These are phyloP conservation scores for Tricholoma bakamatsutake DNA, from an alignment of 768 basidiomycete genomes.

Conservation along the genomic window DNA sequence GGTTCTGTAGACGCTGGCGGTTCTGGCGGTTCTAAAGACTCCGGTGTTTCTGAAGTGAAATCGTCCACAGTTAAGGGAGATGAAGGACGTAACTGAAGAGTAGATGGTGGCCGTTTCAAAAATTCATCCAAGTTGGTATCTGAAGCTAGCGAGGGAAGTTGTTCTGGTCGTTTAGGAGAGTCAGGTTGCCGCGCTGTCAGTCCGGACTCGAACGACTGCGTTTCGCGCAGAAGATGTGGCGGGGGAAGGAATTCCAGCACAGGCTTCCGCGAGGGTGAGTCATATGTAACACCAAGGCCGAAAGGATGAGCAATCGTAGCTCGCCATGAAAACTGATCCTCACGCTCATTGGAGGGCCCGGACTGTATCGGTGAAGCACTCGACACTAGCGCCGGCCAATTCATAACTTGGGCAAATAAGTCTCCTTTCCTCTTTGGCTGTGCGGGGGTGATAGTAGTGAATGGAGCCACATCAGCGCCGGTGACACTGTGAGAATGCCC, in stretches of 20 bases:
- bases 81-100: constrained; percentile 16
- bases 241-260: constrained; percentile 36
- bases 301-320: constrained; percentile 50
- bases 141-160: constrained; percentile 9
- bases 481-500: constrained; percentile 79
- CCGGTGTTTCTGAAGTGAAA: constrained; percentile 4
- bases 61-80: constrained; percentile 4
- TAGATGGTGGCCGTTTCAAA: constrained; percentile 21
- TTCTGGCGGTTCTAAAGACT: constrained; percentile 7
- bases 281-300: constrained; percentile 57
- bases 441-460: constrained; percentile 24
- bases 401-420: constrained; percentile 62
- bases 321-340: constrained; percentile 17
- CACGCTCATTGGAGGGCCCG: constrained; percentile 20
- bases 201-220: constrained; percentile 85
- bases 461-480: constrained; percentile 54
- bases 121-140: constrained; percentile 12
- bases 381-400: constrained; percentile 35
- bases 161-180: constrained; percentile 6
- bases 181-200: constrained; percentile 63
- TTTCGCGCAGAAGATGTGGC: constrained; percentile 63
- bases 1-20: constrained; percentile 14
- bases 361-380: constrained; percentile 35
- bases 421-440: constrained; percentile 32
- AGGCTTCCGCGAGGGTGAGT: constrained; percentile 46